Percentiles rank a stretch among this genome's conserved stretches.
These are phyloP conservation scores for Elymus sibiricus DNA, from an alignment of 176 grass and related monocot genomes.

Conservation along the genomic window DNA sequence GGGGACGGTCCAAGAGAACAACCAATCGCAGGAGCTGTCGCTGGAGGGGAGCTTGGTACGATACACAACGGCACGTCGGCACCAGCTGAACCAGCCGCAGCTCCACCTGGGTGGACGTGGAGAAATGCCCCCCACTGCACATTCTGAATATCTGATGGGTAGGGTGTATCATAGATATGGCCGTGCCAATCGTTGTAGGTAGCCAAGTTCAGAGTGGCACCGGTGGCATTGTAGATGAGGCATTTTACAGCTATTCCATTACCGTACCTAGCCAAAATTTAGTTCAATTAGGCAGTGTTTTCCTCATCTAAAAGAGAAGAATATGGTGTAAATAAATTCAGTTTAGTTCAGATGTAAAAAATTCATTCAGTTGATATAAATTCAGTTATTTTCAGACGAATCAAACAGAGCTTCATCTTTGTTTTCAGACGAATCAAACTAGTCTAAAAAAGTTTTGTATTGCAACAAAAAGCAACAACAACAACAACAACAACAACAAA, in stretches of 20 bases:
- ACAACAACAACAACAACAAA: no score
- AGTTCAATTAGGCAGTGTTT: not conserved
- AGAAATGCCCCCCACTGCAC: slow-evolving; percentile 6
- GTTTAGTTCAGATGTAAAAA: not conserved
- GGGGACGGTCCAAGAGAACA: not conserved
- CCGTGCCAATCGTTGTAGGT: not conserved
- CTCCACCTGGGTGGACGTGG: not conserved
- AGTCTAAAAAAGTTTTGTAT: no score
- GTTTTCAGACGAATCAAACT: no score
- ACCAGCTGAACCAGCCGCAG: not conserved
- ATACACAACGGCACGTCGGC: slow-evolving; percentile 6
- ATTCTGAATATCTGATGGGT: slow-evolving; percentile 5
- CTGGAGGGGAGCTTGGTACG: not conserved
- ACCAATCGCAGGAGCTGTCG: not conserved
- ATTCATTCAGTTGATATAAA: no score
- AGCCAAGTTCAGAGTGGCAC: not conserved
- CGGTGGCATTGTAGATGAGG: slow-evolving; percentile 17
- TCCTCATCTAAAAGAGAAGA: not conserved
- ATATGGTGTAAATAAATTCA: not conserved
- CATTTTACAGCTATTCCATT: slow-evolving; percentile 3
- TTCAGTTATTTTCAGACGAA: no score
- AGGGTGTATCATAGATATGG: slow-evolving; percentile 3
- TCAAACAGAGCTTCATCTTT: no score
- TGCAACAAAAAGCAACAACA: no score
- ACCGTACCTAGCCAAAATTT: not conserved